phyloP scores from a whole-genome alignment of 2,329 filamentous ascomycete genomes.

The Trichophyton schoenleinii region DNA sequence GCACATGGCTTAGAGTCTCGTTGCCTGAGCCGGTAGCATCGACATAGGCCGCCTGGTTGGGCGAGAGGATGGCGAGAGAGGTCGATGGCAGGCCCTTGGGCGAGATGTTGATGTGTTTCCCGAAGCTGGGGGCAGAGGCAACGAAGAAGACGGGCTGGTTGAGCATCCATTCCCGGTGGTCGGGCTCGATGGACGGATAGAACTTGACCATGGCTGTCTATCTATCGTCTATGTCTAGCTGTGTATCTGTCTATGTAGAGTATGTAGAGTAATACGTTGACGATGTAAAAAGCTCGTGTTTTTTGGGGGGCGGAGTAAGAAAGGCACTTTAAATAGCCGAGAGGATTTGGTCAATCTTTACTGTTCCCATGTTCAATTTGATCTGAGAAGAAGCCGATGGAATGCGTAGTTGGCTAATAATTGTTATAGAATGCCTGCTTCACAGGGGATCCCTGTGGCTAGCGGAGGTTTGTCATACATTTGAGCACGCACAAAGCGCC shows the following conservation, averaged over 20 bases:
- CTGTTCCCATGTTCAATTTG: too few species aligned
- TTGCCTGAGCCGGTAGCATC: constrained; percentile 63
- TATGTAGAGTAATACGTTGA: background rate
- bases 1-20: constrained; percentile 63
- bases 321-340: background rate
- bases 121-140: constrained; percentile 56
- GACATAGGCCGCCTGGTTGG: constrained; percentile 54
- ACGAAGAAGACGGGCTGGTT: constrained; percentile 64
- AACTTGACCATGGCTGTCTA: constrained; percentile 44
- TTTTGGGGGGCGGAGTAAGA: background rate
- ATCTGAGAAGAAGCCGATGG: too few species aligned
- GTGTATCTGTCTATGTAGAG: background rate
- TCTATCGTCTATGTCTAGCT: background rate
- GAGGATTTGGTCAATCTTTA: background rate
- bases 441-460: background rate
- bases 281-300: background rate
- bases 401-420: too few species aligned
- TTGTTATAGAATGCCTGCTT: too few species aligned
- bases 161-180: constrained; percentile 52
- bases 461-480: background rate
- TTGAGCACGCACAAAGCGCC: background rate
- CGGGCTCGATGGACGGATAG: constrained; percentile 41
- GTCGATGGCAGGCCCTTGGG: constrained; percentile 56
- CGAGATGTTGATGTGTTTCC: constrained; percentile 60
- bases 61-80: constrained; percentile 49